Conservation (phyloP, 73 alveolate species). For the Diophrys sp. region DNA sequence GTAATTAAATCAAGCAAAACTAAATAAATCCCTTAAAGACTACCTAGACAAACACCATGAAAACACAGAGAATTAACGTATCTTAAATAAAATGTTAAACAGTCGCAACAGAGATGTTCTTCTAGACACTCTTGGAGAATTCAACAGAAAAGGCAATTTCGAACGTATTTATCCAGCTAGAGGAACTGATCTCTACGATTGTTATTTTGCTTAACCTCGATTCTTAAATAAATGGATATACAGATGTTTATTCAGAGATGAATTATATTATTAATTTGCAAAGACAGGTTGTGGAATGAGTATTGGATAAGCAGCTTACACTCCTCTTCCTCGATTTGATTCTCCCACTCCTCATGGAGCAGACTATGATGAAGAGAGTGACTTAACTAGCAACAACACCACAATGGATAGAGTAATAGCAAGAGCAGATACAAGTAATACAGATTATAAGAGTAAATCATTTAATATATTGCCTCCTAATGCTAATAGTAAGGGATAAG, state of each 20-base stretch:
- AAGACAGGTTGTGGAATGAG: too few species aligned
- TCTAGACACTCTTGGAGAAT: constrained; percentile 54
- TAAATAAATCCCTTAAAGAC: background rate
- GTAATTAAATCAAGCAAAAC: background rate
- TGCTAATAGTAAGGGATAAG: too few species aligned
- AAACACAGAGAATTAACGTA: background rate
- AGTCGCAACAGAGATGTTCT: constrained; percentile 47
- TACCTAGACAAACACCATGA: background rate
- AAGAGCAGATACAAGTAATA: too few species aligned
- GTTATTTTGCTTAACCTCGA: constrained; percentile 32
- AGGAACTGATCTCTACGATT: constrained; percentile 51
- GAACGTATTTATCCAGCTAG: constrained; percentile 64
- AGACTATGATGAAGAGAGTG: too few species aligned
- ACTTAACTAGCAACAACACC: too few species aligned
- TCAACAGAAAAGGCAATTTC: constrained; percentile 55
- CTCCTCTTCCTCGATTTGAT: too few species aligned
- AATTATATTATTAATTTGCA: constrained; percentile 15
- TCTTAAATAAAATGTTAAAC: constrained; percentile 6
- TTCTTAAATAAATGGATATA: constrained; percentile 38
- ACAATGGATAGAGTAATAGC: too few species aligned
- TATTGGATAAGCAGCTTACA: too few species aligned
- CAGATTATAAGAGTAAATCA: too few species aligned
- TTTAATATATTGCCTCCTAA: too few species aligned
- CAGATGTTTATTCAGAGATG: constrained; percentile 49
- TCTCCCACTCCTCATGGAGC: too few species aligned